These are phyloP conservation scores for Aciculoconidium aculeatum DNA, from an alignment of 805 yeast genomes.

Conservation along the genomic window DNA sequence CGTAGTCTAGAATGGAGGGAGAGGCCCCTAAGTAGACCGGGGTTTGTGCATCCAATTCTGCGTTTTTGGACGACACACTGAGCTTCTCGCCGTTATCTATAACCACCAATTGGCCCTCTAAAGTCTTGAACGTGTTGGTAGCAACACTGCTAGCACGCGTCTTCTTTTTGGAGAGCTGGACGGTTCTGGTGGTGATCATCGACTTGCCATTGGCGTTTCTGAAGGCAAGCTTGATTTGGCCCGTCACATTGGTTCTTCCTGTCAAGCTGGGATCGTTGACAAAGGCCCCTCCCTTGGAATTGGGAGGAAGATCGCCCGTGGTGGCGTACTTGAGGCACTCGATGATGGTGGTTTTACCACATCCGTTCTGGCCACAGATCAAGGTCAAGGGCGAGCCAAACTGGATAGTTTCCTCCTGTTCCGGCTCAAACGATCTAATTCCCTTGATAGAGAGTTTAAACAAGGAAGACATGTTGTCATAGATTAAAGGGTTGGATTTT, in stretches of 20 bases:
- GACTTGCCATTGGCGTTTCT: slow-evolving; percentile 63
- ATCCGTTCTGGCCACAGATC: slow-evolving; percentile 93
- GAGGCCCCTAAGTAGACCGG: slow-evolving; percentile 87
- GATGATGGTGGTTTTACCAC: slow-evolving; percentile 94
- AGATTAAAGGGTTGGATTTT: too few species aligned
- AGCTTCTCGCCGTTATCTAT: slow-evolving; percentile 62
- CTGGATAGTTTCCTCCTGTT: slow-evolving; percentile 76
- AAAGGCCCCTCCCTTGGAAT: slow-evolving; percentile 93
- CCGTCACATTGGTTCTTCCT: slow-evolving; percentile 72
- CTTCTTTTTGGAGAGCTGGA: slow-evolving; percentile 65
- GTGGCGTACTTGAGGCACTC: slow-evolving; percentile 93
- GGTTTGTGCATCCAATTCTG: slow-evolving; percentile 70
- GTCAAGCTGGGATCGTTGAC: slow-evolving; percentile 85
- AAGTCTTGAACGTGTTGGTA: slow-evolving; percentile 67
- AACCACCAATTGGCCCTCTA: slow-evolving; percentile 81
- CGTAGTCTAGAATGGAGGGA: slow-evolving; percentile 81
- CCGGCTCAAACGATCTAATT: slow-evolving; percentile 85
- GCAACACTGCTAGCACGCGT: slow-evolving; percentile 29
- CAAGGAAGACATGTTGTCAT: slow-evolving; percentile 38
- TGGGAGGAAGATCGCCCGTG: slow-evolving; percentile 94
- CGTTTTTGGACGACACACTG: slow-evolving; percentile 72
- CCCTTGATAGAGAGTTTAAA: slow-evolving; percentile 62
- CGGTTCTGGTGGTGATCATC: slow-evolving; percentile 82
- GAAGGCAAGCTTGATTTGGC: slow-evolving; percentile 87
- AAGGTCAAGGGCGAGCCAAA: slow-evolving; percentile 88